These are phyloP conservation scores for Penicillium malachiteum DNA, from an alignment of 495 filamentous ascomycete species.

Conservation along the genomic window DNA sequence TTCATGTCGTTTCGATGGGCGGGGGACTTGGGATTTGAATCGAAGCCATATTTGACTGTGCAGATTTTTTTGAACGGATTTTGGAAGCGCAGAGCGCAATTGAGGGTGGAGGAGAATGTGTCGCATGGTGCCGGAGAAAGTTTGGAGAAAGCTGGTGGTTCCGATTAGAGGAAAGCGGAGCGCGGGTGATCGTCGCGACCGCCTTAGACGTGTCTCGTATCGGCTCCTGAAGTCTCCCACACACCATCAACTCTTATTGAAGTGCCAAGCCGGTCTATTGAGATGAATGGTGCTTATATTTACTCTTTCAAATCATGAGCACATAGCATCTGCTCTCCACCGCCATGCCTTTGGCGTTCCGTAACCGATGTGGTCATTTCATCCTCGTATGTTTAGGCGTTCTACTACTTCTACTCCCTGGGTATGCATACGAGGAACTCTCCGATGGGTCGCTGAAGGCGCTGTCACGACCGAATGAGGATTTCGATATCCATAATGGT, in stretches of 20 bases:
- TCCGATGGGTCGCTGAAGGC: slow-evolving; percentile 67
- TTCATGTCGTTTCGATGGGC: slow-evolving; percentile 28
- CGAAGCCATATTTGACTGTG: slow-evolving; percentile 29
- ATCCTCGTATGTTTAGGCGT: slow-evolving; percentile 32
- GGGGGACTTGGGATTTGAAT: slow-evolving; percentile 30
- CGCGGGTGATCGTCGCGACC: slow-evolving; percentile 9
- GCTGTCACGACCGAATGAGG: slow-evolving; percentile 66
- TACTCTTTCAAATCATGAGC: slow-evolving; percentile 13
- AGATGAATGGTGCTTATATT: background rate
- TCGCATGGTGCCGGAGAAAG: slow-evolving; percentile 24
- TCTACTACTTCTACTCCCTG: slow-evolving; percentile 25
- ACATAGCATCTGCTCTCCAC: slow-evolving; percentile 5
- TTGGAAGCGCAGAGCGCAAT: slow-evolving; percentile 31
- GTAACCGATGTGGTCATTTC: slow-evolving; percentile 24
- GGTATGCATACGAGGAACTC: slow-evolving; percentile 65
- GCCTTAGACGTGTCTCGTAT: slow-evolving; percentile 10
- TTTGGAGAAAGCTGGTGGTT: slow-evolving; percentile 3
- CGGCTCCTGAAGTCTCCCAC: background rate
- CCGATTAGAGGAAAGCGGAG: slow-evolving; percentile 7
- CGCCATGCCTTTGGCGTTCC: slow-evolving; percentile 34
- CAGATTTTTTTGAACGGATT: slow-evolving; percentile 26
- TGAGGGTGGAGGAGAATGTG: slow-evolving; percentile 37
- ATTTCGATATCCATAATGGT: slow-evolving; percentile 78
- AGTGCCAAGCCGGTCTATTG: slow-evolving; percentile 13
- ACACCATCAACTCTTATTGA: background rate